Conservation (phyloP, 768 basidiomycete species). For the Boletellus ananiceps region DNA sequence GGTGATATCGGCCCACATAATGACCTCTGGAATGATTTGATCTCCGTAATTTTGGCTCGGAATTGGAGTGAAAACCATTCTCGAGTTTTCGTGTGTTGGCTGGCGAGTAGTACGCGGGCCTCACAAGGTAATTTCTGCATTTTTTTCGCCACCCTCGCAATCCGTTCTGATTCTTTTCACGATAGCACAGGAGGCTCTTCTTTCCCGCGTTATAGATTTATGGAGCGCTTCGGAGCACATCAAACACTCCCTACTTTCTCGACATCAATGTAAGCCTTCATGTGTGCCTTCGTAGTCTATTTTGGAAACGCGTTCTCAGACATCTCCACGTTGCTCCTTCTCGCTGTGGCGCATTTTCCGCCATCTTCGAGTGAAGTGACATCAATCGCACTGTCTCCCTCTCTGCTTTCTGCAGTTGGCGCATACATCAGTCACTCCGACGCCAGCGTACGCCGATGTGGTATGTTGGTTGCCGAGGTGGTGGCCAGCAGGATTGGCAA, state of each 20-base stretch:
- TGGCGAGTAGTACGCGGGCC: slow-evolving; percentile 41
- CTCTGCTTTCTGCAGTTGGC: slow-evolving; percentile 66
- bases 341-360: slow-evolving; percentile 59
- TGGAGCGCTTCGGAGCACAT: slow-evolving; percentile 82
- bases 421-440: slow-evolving; percentile 79
- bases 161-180: slow-evolving; percentile 7
- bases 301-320: slow-evolving; percentile 42
- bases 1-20: slow-evolving; percentile 43
- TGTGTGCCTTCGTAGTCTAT: neutral
- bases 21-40: slow-evolving; percentile 48
- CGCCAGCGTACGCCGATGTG: slow-evolving; percentile 70
- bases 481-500: slow-evolving; percentile 60
- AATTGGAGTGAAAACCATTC: slow-evolving; percentile 58
- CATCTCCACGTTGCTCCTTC: slow-evolving; percentile 65
- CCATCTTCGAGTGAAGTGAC: slow-evolving; percentile 41
- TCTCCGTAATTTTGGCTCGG: slow-evolving; percentile 47
- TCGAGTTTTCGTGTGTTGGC: slow-evolving; percentile 69
- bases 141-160: neutral
- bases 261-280: slow-evolving; percentile 66
- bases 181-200: slow-evolving; percentile 42
- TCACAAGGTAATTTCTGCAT: slow-evolving; percentile 28
- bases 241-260: slow-evolving; percentile 68
- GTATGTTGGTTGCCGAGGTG: slow-evolving; percentile 89
- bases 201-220: slow-evolving; percentile 47
- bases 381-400: slow-evolving; percentile 47